Evolutionary conservation across 2,329 filamentous ascomycete genomes (phyloP), one percentile per base, ranked within the genome.

Genomic region (Penicillium capsulatum): DNA sequence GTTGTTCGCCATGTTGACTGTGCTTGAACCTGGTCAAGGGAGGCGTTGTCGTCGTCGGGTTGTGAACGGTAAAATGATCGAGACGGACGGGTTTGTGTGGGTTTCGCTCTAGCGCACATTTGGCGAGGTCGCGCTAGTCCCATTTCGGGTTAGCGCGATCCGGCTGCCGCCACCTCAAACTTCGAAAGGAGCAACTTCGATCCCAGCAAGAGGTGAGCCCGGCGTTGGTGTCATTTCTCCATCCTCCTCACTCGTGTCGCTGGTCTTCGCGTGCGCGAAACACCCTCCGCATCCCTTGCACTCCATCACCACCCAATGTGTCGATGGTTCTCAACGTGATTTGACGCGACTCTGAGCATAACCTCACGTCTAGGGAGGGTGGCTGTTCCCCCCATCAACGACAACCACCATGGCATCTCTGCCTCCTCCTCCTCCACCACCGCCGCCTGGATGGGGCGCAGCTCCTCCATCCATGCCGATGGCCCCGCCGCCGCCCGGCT

Each of bases 401-500:
- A 44, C 46, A 45, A 50, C 55, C 54, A 68, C 41, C 44, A 81
- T 81, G 80, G 72, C 74, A 57, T 79, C 70, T 54, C 66, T 79
- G 55, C 79, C 80, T 53, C 75, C 74, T 57, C 82, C 83, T 20
- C 82, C 81, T 31, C 81, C n/a, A n/a, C 31, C 83, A n/a, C 83
- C 83, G 42, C 83, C 83, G 45, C 80, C 80, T 48, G 79, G 80
- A 65, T 83, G 79, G 77, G 71, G 71, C 48, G 71, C 72, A 45
- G 69, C 70, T 50, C 70, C 73, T 54, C 72, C 72, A 36, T 70
- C 73, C 6, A 70, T 75, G 57, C 69, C 72, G 47, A 57, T 73
- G 59, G 73, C 85, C 37, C 89, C 90, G 48, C 88, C 89, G 37
- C 89, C 90, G 16, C 89, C 89, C 17, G 88, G 88, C 28, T 94